Conservation (phyloP, 2,329 filamentous ascomycete species). For the Cercospora citrullina region DNA sequence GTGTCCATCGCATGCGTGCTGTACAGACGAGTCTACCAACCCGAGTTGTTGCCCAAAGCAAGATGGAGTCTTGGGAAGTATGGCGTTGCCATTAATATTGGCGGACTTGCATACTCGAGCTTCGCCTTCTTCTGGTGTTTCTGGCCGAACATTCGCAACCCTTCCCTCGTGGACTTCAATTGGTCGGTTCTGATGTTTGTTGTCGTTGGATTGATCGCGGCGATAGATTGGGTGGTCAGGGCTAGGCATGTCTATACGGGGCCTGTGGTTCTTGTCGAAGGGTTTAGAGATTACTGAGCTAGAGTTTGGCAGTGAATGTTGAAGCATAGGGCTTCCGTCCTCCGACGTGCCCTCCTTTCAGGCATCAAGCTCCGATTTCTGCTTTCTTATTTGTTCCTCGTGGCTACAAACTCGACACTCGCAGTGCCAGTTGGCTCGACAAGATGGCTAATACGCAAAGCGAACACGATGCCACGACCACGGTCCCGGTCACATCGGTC, state of each 20-base stretch:
- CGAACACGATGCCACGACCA: not conserved
- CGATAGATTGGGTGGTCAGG: constrained; percentile 23
- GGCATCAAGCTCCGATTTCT: not conserved
- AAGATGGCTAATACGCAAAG: not conserved
- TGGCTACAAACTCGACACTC: not conserved
- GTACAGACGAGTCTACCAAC: constrained; percentile 41
- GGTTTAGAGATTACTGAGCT: constrained; percentile 15
- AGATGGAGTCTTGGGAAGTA: constrained; percentile 43
- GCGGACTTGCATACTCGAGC: constrained; percentile 39
- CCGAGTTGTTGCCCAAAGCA: constrained; percentile 41
- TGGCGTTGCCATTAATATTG: constrained; percentile 43
- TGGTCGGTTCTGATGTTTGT: constrained; percentile 28
- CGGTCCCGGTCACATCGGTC: not conserved
- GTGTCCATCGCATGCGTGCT: constrained; percentile 45
- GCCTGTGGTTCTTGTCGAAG: constrained; percentile 25
- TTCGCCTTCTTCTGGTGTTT: constrained; percentile 47
- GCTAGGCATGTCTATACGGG: constrained; percentile 25
- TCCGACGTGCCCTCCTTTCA: not conserved
- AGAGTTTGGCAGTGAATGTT: not conserved
- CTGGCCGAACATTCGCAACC: constrained; percentile 37
- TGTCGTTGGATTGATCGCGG: constrained; percentile 23
- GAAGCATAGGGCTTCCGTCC: not conserved
- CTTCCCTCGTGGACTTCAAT: constrained; percentile 18
- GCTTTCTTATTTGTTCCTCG: not conserved
- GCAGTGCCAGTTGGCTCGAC: not conserved